Evolutionary conservation across 1,284 basidiomycete species (phyloP).

Genomic region (Naganishia sp.): DNA sequence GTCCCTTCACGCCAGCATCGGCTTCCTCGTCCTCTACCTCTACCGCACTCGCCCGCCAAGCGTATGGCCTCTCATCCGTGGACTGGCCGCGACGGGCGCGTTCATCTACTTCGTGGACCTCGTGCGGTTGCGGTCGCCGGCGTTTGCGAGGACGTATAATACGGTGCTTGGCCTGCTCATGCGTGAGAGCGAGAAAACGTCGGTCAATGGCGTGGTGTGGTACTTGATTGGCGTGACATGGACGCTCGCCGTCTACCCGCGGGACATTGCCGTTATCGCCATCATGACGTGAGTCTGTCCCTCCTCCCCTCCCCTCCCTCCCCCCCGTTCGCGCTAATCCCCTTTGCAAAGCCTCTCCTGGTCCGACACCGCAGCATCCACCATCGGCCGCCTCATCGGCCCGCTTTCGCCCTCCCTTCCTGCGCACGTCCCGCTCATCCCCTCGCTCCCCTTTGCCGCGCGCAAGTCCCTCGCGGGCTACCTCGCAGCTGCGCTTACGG

Average conservation of each 20-base stretch:
- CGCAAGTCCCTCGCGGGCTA: constrained; percentile 76
- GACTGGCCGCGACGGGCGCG: constrained; percentile 67
- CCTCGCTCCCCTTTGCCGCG: constrained; percentile 47
- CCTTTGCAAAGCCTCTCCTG: constrained; percentile 76
- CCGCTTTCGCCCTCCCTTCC: constrained; percentile 74
- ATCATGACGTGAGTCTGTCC: constrained; percentile 72
- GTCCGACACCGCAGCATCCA: constrained; percentile 95
- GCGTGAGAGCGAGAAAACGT: constrained; percentile 85
- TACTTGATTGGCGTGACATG: constrained; percentile 89
- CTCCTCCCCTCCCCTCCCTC: neutral
- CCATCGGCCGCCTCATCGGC: constrained; percentile 84
- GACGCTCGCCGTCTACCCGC: constrained; percentile 75
- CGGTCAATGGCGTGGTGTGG: constrained; percentile 89
- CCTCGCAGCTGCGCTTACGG: constrained; percentile 76
- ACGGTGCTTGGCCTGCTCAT: constrained; percentile 79
- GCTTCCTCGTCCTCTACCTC: constrained; percentile 80
- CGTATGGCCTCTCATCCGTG: constrained; percentile 61
- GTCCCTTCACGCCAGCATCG: constrained; percentile 84
- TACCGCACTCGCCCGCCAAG: constrained; percentile 54
- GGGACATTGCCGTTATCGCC: constrained; percentile 82
- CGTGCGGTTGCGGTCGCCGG: constrained; percentile 68
- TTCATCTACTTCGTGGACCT: constrained; percentile 75
- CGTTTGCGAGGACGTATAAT: constrained; percentile 78
- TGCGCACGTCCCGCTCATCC: constrained; percentile 53
- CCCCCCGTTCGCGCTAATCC: neutral